Conservation (phyloP, 2,329 filamentous ascomycete species). For the Colletotrichum sp. region DNA sequence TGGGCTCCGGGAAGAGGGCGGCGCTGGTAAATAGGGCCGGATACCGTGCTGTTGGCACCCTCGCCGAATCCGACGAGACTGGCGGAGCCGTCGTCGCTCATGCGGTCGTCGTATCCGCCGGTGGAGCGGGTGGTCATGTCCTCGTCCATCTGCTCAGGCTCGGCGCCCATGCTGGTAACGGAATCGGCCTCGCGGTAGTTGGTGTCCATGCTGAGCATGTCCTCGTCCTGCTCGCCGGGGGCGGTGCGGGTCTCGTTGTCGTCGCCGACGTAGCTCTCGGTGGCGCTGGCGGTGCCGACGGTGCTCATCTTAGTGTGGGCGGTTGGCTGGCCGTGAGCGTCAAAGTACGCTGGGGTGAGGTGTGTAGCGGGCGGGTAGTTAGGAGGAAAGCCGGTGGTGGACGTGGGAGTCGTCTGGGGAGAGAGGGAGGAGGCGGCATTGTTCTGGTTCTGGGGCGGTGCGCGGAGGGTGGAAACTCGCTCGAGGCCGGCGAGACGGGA, state of each 20-base stretch:
- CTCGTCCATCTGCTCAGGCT: slow-evolving; percentile 57
- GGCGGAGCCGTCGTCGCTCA: slow-evolving; percentile 84
- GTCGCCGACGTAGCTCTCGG: slow-evolving; percentile 71
- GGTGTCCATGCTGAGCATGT: slow-evolving; percentile 74
- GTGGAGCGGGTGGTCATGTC: slow-evolving; percentile 54
- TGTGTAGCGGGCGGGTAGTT: slow-evolving; percentile 39
- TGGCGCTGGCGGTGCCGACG: slow-evolving; percentile 89
- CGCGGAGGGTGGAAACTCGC: slow-evolving; percentile 78
- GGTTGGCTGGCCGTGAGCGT: slow-evolving; percentile 71
- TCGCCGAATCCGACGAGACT: slow-evolving; percentile 93
- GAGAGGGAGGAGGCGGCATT: slow-evolving; percentile 43
- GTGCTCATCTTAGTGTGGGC: slow-evolving; percentile 83
- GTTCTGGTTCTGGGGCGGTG: slow-evolving; percentile 39
- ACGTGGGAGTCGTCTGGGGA: slow-evolving; percentile 57
- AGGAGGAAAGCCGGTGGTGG: slow-evolving; percentile 49
- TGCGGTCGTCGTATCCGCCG: slow-evolving; percentile 68
- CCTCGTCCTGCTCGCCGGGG: slow-evolving; percentile 64
- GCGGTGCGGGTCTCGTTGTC: slow-evolving; percentile 53
- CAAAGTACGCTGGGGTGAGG: slow-evolving; percentile 77
- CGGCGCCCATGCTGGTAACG: slow-evolving; percentile 59
- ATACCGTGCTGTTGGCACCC: slow-evolving; percentile 84
- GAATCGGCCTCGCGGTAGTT: slow-evolving; percentile 62
- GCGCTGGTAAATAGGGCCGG: slow-evolving; percentile 74
- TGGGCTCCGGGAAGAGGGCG: slow-evolving; percentile 45
- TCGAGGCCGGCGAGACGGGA: slow-evolving; percentile 93